Evolutionary conservation across 2,329 filamentous ascomycete species (phyloP).

Genomic region (Verticillium alfalfae): DNA sequence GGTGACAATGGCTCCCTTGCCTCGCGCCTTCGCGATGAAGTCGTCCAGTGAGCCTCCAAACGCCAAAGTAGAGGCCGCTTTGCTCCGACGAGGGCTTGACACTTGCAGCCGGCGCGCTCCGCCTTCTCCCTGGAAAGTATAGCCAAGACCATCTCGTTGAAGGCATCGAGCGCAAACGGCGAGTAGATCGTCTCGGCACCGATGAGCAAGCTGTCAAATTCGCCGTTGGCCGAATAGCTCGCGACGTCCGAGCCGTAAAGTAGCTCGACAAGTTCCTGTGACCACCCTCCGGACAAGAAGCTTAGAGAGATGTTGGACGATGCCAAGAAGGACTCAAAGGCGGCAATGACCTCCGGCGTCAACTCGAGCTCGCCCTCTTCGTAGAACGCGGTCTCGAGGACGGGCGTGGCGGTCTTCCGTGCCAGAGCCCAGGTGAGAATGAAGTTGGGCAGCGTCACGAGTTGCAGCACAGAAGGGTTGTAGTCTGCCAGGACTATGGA

Average conservation of each 20-base stretch:
- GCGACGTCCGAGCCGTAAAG: constrained; percentile 31
- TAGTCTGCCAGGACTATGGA: constrained; percentile 71
- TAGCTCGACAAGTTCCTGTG: constrained; percentile 54
- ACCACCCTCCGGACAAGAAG: constrained; percentile 74
- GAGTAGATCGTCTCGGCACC: constrained; percentile 83
- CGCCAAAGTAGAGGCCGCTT: constrained; percentile 81
- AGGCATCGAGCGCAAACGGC: constrained; percentile 62
- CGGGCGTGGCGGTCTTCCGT: constrained; percentile 26
- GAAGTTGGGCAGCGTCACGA: constrained; percentile 76
- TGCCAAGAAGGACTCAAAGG: constrained; percentile 52
- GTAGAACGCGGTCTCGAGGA: constrained; percentile 39
- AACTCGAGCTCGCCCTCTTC: constrained; percentile 60
- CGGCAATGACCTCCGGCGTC: constrained; percentile 47
- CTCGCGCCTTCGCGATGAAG: constrained; percentile 51
- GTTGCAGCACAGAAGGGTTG: constrained; percentile 69
- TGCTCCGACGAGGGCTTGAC: constrained; percentile 59
- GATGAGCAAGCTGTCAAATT: constrained; percentile 46
- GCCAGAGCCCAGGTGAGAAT: constrained; percentile 62
- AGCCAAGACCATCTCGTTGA: constrained; percentile 60
- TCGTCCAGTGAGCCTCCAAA: constrained; percentile 77
- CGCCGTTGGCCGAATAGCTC: neutral
- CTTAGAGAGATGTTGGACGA: constrained; percentile 48
- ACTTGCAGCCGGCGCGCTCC: constrained; percentile 11
- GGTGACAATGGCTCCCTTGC: constrained; percentile 41
- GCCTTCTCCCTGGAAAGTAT: constrained; percentile 45